Evolutionary conservation across 2,329 filamentous ascomycete species (phyloP).

Genomic region (Aspergillus calidoustus): DNA sequence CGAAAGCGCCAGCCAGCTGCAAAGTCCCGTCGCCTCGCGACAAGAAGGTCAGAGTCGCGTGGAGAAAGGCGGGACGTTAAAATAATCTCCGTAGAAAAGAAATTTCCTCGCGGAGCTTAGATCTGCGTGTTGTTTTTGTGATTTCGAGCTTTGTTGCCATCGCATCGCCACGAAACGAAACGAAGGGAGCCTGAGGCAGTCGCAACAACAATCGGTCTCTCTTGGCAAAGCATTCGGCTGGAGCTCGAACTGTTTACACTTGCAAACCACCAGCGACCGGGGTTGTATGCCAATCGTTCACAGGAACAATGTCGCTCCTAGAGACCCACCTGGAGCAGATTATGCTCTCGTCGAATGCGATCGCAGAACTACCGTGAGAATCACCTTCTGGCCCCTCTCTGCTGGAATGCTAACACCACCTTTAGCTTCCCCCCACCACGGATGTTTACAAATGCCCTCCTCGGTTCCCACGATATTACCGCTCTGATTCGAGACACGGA

Average conservation of each 20-base stretch:
- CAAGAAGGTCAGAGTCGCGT: neutral
- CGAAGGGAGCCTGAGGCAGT: slow-evolving; percentile 18
- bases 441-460: slow-evolving; percentile 91
- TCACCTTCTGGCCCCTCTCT: neutral
- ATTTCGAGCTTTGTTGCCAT: slow-evolving; percentile 1
- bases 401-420: slow-evolving; percentile 17
- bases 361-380: slow-evolving; percentile 72
- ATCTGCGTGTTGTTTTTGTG: neutral
- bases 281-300: neutral
- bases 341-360: slow-evolving; percentile 73
- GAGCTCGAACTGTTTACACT: neutral
- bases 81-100: neutral
- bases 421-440: slow-evolving; percentile 84
- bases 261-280: neutral
- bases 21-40: neutral
- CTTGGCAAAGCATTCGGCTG: slow-evolving; percentile 10
- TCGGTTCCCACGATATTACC: slow-evolving; percentile 89
- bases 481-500: slow-evolving; percentile 94
- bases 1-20: slow-evolving; percentile 12
- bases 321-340: slow-evolving; percentile 77
- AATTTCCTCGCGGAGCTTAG: neutral
- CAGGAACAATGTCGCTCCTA: slow-evolving; percentile 66
- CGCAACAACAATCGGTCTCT: neutral
- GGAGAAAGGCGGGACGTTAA: neutral
- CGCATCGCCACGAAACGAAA: slow-evolving; percentile 13